These are phyloP conservation scores for Leccinellum albellum DNA, from an alignment of 768 basidiomycete genomes.

Conservation along the genomic window DNA sequence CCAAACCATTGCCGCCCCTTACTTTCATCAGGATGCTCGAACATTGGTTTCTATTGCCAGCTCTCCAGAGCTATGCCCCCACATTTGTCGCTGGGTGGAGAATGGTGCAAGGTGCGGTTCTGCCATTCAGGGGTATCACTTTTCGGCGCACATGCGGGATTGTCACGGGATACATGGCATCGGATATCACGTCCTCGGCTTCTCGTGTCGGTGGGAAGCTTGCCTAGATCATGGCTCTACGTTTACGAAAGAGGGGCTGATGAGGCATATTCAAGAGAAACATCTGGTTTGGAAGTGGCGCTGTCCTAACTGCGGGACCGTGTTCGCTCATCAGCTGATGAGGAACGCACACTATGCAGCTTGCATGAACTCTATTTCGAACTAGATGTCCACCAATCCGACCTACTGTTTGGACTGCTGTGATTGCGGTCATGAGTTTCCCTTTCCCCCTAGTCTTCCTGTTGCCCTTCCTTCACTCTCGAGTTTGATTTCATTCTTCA, in stretches of 20 bases:
- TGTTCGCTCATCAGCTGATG: slow-evolving; percentile 10
- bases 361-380: slow-evolving; percentile 4
- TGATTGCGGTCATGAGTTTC: background rate
- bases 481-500: background rate
- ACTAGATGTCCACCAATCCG: background rate
- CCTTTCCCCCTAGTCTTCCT: background rate
- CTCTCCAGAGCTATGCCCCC: slow-evolving; percentile 25
- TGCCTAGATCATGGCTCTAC: slow-evolving; percentile 18
- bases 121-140: slow-evolving; percentile 15
- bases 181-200: slow-evolving; percentile 4
- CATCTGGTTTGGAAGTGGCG: slow-evolving; percentile 25
- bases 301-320: slow-evolving; percentile 21
- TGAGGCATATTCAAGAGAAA: slow-evolving; percentile 25
- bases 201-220: slow-evolving; percentile 24
- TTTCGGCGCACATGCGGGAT: slow-evolving; percentile 19
- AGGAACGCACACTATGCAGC: slow-evolving; percentile 19
- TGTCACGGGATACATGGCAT: slow-evolving; percentile 16
- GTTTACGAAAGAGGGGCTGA: slow-evolving; percentile 18
- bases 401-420: background rate
- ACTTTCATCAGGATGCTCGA: slow-evolving; percentile 20
- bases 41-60: slow-evolving; percentile 26
- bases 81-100: slow-evolving; percentile 24
- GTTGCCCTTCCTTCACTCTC: background rate
- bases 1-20: background rate
- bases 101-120: slow-evolving; percentile 9